Base-by-base conservation (phyloP, 2,329 filamentous ascomycete genomes). In the Verticillium zaregamsianum region DNA sequence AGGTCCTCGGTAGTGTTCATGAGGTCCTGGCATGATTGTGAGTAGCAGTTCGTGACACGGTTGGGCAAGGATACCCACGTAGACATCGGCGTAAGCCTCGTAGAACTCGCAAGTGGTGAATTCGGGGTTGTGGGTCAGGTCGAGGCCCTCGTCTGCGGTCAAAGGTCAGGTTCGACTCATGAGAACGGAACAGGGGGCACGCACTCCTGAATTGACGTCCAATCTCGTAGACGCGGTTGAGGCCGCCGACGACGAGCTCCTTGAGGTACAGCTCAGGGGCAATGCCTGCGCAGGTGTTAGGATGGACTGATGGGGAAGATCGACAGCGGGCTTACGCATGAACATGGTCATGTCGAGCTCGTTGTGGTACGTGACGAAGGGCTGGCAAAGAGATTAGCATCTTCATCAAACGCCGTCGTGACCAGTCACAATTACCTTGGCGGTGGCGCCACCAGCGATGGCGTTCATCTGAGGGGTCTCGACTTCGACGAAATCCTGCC, bases 91-190 rank as follows among this genome's bases (percentile, higher is more conserved):
- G 68, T 93, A 98, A 3, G 95, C 94, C 86, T 91, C 89, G 79
- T 99, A 99, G 80, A 98, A 98, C 77, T 99, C 95, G 76, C 92
- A 92, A 31, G 92, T 96, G 54, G 95, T 99, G 81, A 99, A 99
- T 75, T 99, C 95, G 45, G 91, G 95, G 82, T 98, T 99, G 83
- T 99, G 95, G 8, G 95, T 99, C 58, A 95, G 81, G 74, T 96
- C 92, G 66, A 92, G 90, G 63, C 90, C 91, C 77, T 96, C 92
- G 70, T 94, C 93, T 68, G 58, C 15, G 20, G 20, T 2, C 6
- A 49, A 3, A 17, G 20, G 17, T 11, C 12, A 33, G 20, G 25
- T 12, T 11, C 3, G 20, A 8, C 9, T 33, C 28, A 32, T 33
- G 28, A n/a, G 17, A 17, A 25, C 15, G 20, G 5, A 15, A 15